Evolutionary conservation across 805 yeast genomes (phyloP), one percentile per base, ranked within the genome.

Genomic region (Cyberlindnera euphorbiae): DNA sequence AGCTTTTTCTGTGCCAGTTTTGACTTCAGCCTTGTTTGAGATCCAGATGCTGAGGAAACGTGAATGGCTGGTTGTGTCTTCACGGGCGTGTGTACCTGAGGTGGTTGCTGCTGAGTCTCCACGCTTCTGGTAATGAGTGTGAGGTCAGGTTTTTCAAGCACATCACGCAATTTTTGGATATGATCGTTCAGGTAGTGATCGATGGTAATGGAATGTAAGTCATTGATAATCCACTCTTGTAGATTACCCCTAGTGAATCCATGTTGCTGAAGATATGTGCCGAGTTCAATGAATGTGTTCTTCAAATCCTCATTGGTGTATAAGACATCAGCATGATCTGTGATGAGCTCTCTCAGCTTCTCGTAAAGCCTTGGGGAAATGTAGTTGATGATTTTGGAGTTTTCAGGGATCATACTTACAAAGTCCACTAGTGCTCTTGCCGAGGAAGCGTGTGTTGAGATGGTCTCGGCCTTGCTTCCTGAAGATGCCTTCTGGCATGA

Each of bases 211-310:
- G 39, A 41, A 25, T 45, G 35, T 17, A 53, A 32, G 8, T 52
- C 57, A 6, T 33, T 26, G 5, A 45, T 28, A 13, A 52, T 47
- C 56, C 56, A 53, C 11, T 38, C 44, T n/a, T 34, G 33, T 17
- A 52, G 29, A 26, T 47, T 44, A 23, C 40, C 38, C 31, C 56
- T 45, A 18, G 39, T 47, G 33, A 52, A 46, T 8, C 40, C 39
- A 17, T 34, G 29, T 3, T 37, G 23, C 9, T 28, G 29, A 17
- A 53, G 36, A 28, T 47, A 42, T 4, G 38, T 32, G 26, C 50
- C 48, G 16, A 53, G 36, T 17, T 48, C 34, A 2, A 41, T 28
- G 17, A 53, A 43, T 6, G 33, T 28, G 2, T 12, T 16, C 33
- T 45, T 44, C 8, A 41, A 26, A 8, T 26, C 43, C 8, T 28